phyloP scores from a whole-genome alignment of 2,329 filamentous ascomycete genomes.

The Alternaria sp. region DNA sequence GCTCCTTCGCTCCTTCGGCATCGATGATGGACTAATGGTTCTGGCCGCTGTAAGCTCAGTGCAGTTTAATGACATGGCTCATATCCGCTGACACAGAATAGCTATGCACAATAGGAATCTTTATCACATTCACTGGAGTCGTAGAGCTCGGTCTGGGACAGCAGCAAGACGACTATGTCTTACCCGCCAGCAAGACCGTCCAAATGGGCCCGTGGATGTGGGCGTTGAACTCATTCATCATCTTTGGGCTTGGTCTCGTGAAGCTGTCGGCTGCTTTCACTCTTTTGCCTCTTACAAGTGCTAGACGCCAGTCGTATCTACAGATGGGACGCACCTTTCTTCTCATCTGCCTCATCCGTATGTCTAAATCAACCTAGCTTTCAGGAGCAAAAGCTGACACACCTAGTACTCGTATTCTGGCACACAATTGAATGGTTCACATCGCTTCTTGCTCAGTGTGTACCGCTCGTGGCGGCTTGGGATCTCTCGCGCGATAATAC shows the following conservation, averaged over 20 bases:
- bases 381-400: constrained; percentile 3
- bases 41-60: constrained; percentile 43
- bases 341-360: constrained; percentile 52
- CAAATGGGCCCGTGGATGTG: constrained; percentile 10
- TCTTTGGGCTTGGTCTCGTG: constrained; percentile 53
- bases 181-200: neutral
- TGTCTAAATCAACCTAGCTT: neutral
- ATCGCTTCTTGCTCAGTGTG: constrained; percentile 55
- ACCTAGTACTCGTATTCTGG: constrained; percentile 23
- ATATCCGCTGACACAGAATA: neutral
- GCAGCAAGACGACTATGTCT: constrained; percentile 33
- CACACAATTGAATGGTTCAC: constrained; percentile 52
- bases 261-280: constrained; percentile 57
- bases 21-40: constrained; percentile 57
- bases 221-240: constrained; percentile 40
- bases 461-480: constrained; percentile 55
- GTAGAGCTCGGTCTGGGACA: constrained; percentile 50
- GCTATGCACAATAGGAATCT: constrained; percentile 6
- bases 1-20: constrained; percentile 56
- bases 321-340: constrained; percentile 1
- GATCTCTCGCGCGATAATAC: constrained; percentile 21
- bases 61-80: neutral
- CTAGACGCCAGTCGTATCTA: constrained; percentile 45
- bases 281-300: constrained; percentile 51
- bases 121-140: constrained; percentile 13